These are phyloP conservation scores for Gossypium aridum DNA, from an alignment of 441 rosid species.

Conservation along the genomic window DNA sequence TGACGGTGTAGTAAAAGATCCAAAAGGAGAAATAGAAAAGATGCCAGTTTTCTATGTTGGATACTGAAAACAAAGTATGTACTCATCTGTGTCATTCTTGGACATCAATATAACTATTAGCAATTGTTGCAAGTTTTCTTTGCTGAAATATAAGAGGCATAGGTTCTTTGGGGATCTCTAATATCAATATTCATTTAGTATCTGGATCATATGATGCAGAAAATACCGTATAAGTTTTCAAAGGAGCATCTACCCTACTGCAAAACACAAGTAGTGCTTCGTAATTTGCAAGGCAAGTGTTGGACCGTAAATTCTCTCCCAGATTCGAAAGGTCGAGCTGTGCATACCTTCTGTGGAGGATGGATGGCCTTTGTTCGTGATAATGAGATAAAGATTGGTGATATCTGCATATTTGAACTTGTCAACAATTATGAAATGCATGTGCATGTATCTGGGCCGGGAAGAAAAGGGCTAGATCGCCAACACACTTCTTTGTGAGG, in stretches of 20 bases:
- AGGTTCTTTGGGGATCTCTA: background rate
- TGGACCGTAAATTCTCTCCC: constrained; percentile 67
- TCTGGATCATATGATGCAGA: constrained; percentile 28
- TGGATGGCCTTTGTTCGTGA: constrained; percentile 69
- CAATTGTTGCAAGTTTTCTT: background rate
- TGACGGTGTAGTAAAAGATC: background rate
- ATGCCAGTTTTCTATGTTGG: background rate
- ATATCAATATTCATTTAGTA: background rate
- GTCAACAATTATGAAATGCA: constrained; percentile 42
- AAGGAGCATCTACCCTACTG: constrained; percentile 45
- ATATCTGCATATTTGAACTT: constrained; percentile 61
- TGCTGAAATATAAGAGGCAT: background rate
- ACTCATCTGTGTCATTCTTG: background rate
- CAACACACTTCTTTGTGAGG: constrained; percentile 16
- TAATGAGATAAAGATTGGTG: constrained; percentile 46
- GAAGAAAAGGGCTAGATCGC: constrained; percentile 22
- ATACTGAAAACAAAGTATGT: background rate
- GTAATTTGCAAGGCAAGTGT: constrained; percentile 32
- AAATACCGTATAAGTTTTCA: constrained; percentile 54
- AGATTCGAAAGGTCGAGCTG: constrained; percentile 46
- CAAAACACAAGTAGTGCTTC: constrained; percentile 51
- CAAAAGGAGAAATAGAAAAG: background rate
- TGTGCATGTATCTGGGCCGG: constrained; percentile 43
- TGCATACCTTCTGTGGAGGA: constrained; percentile 58
- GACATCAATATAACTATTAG: background rate